These are phyloP conservation scores for Trichoderma afroharzianum DNA, from an alignment of 2,329 filamentous ascomycete genomes.

Conservation along the genomic window DNA sequence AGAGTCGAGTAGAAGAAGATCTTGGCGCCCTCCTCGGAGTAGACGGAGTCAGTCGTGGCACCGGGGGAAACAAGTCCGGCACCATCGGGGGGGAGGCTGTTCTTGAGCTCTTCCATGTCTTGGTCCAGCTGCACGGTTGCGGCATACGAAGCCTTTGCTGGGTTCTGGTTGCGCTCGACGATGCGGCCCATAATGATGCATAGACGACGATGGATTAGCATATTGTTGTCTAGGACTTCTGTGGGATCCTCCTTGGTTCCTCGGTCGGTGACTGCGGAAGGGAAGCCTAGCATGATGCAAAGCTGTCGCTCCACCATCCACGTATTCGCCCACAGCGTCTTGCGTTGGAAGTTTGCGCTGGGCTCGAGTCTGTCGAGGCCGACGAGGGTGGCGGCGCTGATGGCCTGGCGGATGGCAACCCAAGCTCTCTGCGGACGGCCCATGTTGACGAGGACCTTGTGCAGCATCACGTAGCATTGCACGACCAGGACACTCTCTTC, in stretches of 20 bases:
- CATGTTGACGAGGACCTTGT: conserved; percentile 52
- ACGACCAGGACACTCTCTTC: conserved; percentile 50
- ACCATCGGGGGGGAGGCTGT: conserved; percentile 16
- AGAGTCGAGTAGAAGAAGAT: conserved; percentile 38
- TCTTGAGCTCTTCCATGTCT: conserved; percentile 31
- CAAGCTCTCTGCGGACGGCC: conserved; percentile 54
- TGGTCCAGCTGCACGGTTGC: conserved; percentile 39
- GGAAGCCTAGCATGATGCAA: conserved; percentile 52
- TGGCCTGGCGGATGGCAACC: conserved; percentile 47
- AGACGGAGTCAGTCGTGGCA: conserved; percentile 7
- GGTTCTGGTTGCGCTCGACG: conserved; percentile 15
- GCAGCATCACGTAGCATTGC: conserved; percentile 48
- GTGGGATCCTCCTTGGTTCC: background rate
- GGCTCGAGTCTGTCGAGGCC: conserved; percentile 39
- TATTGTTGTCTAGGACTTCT: conserved; percentile 5
- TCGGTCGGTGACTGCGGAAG: conserved; percentile 34
- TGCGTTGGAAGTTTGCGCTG: conserved; percentile 28
- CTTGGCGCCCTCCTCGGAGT: conserved; percentile 32
- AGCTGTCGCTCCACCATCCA: conserved; percentile 46
- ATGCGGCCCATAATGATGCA: conserved; percentile 4
- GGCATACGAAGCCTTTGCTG: conserved; percentile 28
- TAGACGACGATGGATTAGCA: background rate
- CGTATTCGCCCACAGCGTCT: conserved; percentile 38
- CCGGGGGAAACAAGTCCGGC: background rate
- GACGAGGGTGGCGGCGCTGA: conserved; percentile 50